Conservation (phyloP, 495 filamentous ascomycete genomes). For the Penicillium samsonianum region DNA sequence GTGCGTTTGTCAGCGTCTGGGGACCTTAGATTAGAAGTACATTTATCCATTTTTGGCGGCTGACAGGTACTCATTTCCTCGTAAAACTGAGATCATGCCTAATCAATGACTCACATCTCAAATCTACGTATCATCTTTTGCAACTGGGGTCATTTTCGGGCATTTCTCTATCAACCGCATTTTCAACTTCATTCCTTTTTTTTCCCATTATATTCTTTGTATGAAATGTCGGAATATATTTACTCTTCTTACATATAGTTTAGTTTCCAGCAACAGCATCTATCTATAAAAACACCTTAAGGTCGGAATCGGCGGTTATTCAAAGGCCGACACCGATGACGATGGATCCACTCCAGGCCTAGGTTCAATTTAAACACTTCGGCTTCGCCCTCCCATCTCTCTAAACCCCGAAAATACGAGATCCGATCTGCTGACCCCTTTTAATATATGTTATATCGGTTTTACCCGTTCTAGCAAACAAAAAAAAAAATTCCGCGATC, state of each 20-base stretch:
- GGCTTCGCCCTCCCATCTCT: too few relatives aligned
- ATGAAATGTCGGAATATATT: too few relatives aligned
- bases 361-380: not conserved
- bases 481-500: not conserved
- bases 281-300: not conserved
- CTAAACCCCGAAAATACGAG: slow-evolving; percentile 7
- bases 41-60: too few relatives aligned
- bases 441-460: not conserved
- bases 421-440: not conserved
- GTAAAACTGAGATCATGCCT: too few relatives aligned
- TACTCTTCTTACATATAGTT: too few relatives aligned
- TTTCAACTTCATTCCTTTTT: not conserved
- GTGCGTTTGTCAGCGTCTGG: too few relatives aligned
- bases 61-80: too few relatives aligned
- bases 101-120: too few relatives aligned
- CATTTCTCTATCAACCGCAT: not conserved
- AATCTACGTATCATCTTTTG: too few relatives aligned
- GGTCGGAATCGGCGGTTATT: not conserved
- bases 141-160: not conserved
- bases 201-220: too few relatives aligned
- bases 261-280: too few relatives aligned
- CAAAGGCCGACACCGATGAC: not conserved
- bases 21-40: too few relatives aligned
- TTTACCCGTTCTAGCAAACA: not conserved
- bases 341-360: not conserved